These are phyloP conservation scores for Lichtheimia ornata DNA, from an alignment of 371 early-diverging fungal genomes.

Conservation along the genomic window DNA sequence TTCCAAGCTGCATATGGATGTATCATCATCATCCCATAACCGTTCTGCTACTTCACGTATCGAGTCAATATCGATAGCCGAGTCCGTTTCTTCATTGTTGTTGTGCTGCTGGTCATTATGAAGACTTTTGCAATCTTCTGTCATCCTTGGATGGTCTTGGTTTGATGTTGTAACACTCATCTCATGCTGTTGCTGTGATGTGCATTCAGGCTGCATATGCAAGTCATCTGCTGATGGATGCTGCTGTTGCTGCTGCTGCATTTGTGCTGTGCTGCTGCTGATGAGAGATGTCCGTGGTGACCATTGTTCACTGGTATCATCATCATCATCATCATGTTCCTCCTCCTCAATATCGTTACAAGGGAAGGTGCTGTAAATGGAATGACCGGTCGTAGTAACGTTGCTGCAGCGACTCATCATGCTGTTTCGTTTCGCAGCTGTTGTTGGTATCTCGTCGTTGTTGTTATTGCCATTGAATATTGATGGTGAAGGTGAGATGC, in stretches of 20 bases:
- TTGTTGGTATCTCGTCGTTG: too few species aligned
- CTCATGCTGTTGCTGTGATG: background rate
- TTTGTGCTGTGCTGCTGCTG: background rate
- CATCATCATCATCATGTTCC: background rate
- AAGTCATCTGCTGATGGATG: background rate
- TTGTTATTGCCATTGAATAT: too few species aligned
- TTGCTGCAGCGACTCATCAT: background rate
- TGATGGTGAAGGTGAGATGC: too few species aligned
- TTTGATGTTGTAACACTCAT: too few species aligned
- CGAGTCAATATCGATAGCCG: too few species aligned
- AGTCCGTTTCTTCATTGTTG: too few species aligned
- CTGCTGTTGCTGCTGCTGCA: background rate
- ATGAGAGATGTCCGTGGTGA: background rate
- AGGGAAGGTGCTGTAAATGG: conserved; percentile 11
- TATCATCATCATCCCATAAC: conserved; percentile 41
- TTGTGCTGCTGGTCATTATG: too few species aligned
- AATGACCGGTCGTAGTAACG: background rate
- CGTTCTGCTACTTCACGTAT: conserved; percentile 17
- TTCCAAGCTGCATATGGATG: conserved; percentile 29
- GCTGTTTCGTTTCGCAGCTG: too few species aligned
- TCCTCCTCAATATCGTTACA: background rate
- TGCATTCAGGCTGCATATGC: too few species aligned
- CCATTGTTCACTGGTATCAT: background rate
- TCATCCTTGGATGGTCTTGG: too few species aligned
- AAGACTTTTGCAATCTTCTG: too few species aligned